Percentiles rank a stretch among this genome's conserved stretches.
These are phyloP conservation scores for Pythium phragmitis DNA, from an alignment of 352 stramenopile genomes.

Conservation along the genomic window DNA sequence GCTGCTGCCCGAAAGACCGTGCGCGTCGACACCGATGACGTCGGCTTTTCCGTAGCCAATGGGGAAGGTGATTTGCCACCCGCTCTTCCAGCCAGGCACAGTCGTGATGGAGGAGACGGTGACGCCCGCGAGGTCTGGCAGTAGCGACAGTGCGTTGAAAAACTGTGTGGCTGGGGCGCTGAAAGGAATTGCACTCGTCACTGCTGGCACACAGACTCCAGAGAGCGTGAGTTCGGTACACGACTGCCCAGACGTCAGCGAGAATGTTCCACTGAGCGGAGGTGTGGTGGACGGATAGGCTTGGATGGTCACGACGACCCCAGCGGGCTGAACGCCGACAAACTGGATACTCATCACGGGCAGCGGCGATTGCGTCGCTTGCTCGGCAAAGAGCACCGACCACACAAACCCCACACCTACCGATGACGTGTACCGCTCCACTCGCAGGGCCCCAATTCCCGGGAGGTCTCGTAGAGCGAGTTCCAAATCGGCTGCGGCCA, in stretches of 20 bases:
- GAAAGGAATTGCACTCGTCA: slow-evolving; percentile 41
- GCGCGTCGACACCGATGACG: slow-evolving; percentile 35
- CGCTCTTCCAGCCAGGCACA: slow-evolving; percentile 34
- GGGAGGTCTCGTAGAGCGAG: slow-evolving; percentile 33
- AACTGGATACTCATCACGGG: slow-evolving; percentile 35
- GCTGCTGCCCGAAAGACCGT: slow-evolving; percentile 28
- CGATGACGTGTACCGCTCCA: slow-evolving; percentile 37
- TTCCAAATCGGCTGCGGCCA: slow-evolving; percentile 37
- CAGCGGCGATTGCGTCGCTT: slow-evolving; percentile 8
- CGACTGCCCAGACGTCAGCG: slow-evolving; percentile 46
- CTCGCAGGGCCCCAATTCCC: slow-evolving; percentile 29
- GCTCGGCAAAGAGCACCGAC: slow-evolving; percentile 37
- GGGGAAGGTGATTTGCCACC: slow-evolving; percentile 47
- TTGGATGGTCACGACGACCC: slow-evolving; percentile 31
- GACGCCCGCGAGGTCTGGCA: slow-evolving; percentile 62
- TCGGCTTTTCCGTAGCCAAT: slow-evolving; percentile 33
- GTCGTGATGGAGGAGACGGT: slow-evolving; percentile 34
- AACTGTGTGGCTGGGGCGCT: slow-evolving; percentile 52
- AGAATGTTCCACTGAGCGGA: slow-evolving; percentile 49
- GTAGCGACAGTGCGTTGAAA: slow-evolving; percentile 43
- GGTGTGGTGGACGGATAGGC: slow-evolving; percentile 27
- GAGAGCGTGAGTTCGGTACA: slow-evolving; percentile 58
- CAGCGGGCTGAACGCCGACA: slow-evolving; percentile 22
- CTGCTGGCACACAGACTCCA: slow-evolving; percentile 42
- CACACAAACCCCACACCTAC: slow-evolving; percentile 44